Conservation (phyloP, 768 basidiomycete genomes). For the Mycena metata region DNA sequence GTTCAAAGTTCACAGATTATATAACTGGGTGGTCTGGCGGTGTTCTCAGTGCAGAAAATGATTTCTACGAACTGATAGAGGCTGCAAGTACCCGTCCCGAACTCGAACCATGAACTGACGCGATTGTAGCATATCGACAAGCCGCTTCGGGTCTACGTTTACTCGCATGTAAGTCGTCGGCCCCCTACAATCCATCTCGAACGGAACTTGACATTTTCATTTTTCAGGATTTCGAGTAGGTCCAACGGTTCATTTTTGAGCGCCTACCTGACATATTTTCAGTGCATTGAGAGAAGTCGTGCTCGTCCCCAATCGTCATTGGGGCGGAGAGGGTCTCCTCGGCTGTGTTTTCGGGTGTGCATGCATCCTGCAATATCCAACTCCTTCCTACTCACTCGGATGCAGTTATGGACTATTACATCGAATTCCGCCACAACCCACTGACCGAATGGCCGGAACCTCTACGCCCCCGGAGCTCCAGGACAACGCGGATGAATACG, state of each 20-base stretch:
- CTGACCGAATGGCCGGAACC: constrained; percentile 66
- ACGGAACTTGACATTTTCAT: constrained; percentile 11
- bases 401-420: constrained; percentile 90
- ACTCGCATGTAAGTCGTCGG: constrained; percentile 98
- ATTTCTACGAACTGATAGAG: constrained; percentile 97
- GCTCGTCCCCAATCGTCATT: constrained; percentile 94
- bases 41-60: constrained; percentile 89
- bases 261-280: constrained; percentile 32
- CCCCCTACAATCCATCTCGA: constrained; percentile 48
- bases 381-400: constrained; percentile 3
- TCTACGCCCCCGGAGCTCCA: constrained; percentile 68
- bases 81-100: constrained; percentile 66
- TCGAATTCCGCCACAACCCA: constrained; percentile 86
- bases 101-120: constrained; percentile 21
- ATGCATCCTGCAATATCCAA: constrained; percentile 44
- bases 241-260: background rate
- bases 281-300: constrained; percentile 95
- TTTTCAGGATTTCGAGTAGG: constrained; percentile 37
- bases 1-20: constrained; percentile 61
- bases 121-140: constrained; percentile 87
- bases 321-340: constrained; percentile 96
- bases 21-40: constrained; percentile 96
- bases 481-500: constrained; percentile 63
- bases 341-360: constrained; percentile 96
- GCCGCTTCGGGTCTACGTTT: constrained; percentile 94